phyloP scores from a whole-genome alignment of 495 filamentous ascomycete species.

The Neurospora sp. region DNA sequence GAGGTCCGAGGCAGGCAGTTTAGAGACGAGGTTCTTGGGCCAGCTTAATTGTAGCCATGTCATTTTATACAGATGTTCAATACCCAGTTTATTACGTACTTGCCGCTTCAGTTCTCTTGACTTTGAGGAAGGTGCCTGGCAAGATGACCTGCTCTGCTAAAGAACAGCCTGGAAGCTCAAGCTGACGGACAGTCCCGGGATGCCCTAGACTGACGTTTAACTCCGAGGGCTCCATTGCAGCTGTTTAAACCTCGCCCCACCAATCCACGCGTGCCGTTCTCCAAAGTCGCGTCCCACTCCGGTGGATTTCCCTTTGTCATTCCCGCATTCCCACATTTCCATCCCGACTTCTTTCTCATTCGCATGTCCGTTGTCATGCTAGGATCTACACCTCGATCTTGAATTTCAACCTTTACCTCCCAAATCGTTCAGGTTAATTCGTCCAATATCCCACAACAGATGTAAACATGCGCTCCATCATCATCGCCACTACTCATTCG shows the following conservation, averaged over 20 bases:
- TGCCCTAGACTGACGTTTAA: not conserved
- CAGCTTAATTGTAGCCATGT: not conserved
- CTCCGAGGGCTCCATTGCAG: not conserved
- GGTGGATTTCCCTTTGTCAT: not conserved
- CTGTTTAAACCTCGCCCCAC: not conserved
- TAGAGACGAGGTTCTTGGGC: not conserved
- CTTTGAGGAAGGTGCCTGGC: not conserved
- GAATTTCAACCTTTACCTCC: too few species aligned
- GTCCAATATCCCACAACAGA: too few species aligned
- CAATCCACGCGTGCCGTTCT: not conserved
- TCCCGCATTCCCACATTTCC: not conserved
- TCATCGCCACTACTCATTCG: too few species aligned
- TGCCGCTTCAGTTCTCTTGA: not conserved
- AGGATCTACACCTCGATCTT: too few species aligned
- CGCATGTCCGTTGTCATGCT: not conserved
- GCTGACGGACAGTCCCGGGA: not conserved
- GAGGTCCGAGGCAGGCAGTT: not conserved
- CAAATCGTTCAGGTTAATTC: too few species aligned
- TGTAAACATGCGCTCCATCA: too few species aligned
- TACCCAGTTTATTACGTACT: not conserved
- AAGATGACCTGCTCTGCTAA: not conserved
- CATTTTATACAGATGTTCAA: not conserved
- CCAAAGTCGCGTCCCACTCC: not conserved
- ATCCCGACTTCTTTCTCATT: not conserved
- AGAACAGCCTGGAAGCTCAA: not conserved